Conservation (phyloP, 306 rosid species). For the Lagenaria siceraria region DNA sequence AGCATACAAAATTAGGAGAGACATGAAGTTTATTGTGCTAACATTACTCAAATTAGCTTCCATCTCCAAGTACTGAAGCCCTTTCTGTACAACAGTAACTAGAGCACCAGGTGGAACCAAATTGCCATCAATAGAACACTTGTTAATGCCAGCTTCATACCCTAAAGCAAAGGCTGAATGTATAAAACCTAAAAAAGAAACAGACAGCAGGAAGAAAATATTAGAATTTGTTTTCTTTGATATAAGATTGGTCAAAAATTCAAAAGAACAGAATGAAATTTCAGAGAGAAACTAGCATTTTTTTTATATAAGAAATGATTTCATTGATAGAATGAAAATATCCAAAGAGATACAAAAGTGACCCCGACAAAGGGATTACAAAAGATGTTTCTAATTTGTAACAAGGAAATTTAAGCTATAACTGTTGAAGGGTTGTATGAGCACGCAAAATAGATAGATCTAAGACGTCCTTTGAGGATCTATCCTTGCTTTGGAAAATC, state of each 20-base stretch:
- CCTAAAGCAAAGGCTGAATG: slow-evolving; percentile 95
- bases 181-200: slow-evolving; percentile 54
- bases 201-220: neutral
- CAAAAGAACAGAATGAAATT: neutral
- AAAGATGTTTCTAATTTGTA: too few species aligned
- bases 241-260: neutral
- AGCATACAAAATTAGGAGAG: neutral
- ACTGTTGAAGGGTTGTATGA: too few species aligned
- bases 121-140: slow-evolving; percentile 74
- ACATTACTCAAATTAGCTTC: slow-evolving; percentile 96
- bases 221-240: neutral
- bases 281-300: neutral
- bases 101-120: slow-evolving; percentile 86
- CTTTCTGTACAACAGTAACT: slow-evolving; percentile 80
- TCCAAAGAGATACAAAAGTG: too few species aligned
- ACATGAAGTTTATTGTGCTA: slow-evolving; percentile 31
- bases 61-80: slow-evolving; percentile 96
- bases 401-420: too few species aligned
- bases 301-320: too few species aligned
- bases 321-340: too few species aligned
- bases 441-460: too few species aligned
- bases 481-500: too few species aligned
- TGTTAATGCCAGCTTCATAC: slow-evolving; percentile 84
- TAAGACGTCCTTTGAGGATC: too few species aligned
- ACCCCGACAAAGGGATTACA: too few species aligned